Evolutionary conservation across 495 filamentous ascomycete genomes (phyloP).

Genomic region (Lasiosphaeria miniovina): DNA sequence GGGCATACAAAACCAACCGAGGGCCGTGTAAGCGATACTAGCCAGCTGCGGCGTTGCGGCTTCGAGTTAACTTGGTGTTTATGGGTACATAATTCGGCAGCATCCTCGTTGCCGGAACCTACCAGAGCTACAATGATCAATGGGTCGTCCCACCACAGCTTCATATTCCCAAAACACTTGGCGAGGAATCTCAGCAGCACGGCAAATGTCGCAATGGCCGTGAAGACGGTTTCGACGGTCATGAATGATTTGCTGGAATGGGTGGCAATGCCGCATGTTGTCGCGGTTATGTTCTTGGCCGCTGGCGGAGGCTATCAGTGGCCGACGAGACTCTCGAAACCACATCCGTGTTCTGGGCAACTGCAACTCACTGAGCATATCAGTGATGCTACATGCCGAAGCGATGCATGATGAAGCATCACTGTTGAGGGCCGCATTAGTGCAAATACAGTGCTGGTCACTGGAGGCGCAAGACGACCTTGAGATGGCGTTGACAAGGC

Average conservation of each 20-base stretch:
- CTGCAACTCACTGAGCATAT: not conserved
- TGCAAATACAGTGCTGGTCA: not conserved
- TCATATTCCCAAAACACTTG: constrained; percentile 11
- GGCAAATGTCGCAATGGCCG: not conserved
- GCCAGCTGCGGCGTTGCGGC: not conserved
- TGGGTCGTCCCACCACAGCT: constrained; percentile 19
- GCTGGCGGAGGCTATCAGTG: not conserved
- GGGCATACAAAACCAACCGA: not conserved
- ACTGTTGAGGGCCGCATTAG: not conserved
- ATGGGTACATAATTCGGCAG: not conserved
- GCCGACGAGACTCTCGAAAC: too few species aligned
- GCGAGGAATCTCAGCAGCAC: constrained; percentile 12
- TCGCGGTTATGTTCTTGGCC: constrained; percentile 16
- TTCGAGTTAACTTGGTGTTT: too few species aligned
- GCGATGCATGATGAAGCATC: not conserved
- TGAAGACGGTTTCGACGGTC: constrained; percentile 12
- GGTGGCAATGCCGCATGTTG: constrained; percentile 10
- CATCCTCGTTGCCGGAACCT: constrained; percentile 7
- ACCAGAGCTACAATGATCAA: constrained; percentile 14
- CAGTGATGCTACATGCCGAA: not conserved
- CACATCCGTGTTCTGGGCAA: not conserved
- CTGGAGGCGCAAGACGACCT: not conserved
- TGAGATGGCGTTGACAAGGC: not conserved
- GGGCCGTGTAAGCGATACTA: not conserved
- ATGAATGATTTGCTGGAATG: constrained; percentile 6